Evolutionary conservation across 768 basidiomycete genomes (phyloP).

Genomic region (Rhodotorula sphaerocarpa): DNA sequence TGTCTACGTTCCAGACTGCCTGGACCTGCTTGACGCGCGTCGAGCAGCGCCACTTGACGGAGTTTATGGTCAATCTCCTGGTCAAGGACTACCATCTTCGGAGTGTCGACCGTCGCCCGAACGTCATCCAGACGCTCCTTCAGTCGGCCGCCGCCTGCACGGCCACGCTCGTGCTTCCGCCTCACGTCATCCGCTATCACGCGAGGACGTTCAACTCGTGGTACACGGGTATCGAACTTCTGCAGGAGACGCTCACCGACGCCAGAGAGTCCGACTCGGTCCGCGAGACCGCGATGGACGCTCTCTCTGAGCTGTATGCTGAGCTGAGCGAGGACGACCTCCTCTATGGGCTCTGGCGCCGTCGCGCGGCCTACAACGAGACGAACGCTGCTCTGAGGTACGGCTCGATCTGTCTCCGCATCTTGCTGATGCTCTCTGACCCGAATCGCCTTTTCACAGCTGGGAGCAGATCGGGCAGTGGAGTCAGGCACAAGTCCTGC

Average conservation of each 20-base stretch:
- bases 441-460: conserved; percentile 45
- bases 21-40: conserved; percentile 78
- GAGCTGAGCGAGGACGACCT: conserved; percentile 93
- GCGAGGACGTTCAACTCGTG: conserved; percentile 95
- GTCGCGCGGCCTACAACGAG: conserved; percentile 76
- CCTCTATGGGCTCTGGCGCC: conserved; percentile 92
- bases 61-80: conserved; percentile 79
- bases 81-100: conserved; percentile 88
- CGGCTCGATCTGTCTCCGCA: neutral
- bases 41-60: conserved; percentile 80
- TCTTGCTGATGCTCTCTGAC: conserved; percentile 25
- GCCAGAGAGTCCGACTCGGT: conserved; percentile 56
- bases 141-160: conserved; percentile 73
- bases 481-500: conserved; percentile 72
- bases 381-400: conserved; percentile 57
- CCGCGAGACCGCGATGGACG: conserved; percentile 76
- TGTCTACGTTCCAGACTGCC: conserved; percentile 71
- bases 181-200: conserved; percentile 89
- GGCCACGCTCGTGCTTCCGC: conserved; percentile 69
- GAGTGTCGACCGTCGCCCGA: conserved; percentile 80
- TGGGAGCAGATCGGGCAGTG: conserved; percentile 92
- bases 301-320: conserved; percentile 87
- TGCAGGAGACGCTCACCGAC: conserved; percentile 68
- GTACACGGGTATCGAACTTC: conserved; percentile 79
- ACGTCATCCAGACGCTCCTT: conserved; percentile 84